Evolutionary conservation across 2,329 filamentous ascomycete species (phyloP).

Genomic region (Aspergillus sp.): DNA sequence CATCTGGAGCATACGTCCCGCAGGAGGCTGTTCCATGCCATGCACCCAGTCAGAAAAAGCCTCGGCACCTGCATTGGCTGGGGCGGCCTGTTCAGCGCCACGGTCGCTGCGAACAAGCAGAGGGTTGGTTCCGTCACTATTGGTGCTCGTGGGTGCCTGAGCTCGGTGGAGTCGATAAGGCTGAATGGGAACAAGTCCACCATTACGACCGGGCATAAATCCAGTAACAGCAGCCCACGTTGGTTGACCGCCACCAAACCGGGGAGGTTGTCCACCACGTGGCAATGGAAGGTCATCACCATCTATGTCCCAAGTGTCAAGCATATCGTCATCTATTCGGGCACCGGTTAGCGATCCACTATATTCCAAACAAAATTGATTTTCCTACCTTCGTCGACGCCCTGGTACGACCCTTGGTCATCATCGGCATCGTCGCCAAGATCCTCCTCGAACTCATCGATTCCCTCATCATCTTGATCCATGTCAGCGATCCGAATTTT

Average conservation of each 20-base stretch:
- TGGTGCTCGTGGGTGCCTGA: conserved; percentile 46
- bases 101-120: conserved; percentile 61
- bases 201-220: conserved; percentile 47
- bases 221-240: conserved; percentile 59
- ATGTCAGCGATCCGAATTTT: conserved; percentile 12
- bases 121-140: conserved; percentile 81
- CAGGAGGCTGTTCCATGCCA: conserved; percentile 42
- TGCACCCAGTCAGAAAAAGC: conserved; percentile 49
- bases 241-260: conserved; percentile 52
- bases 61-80: conserved; percentile 30
- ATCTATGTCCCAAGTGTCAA: conserved; percentile 46
- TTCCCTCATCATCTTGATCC: conserved; percentile 52
- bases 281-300: conserved; percentile 45
- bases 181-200: conserved; percentile 32
- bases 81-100: conserved; percentile 22
- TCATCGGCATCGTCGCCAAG: conserved; percentile 39
- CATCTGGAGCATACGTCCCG: conserved; percentile 38
- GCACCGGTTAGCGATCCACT: conserved; percentile 23
- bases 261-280: conserved; percentile 43
- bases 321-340: conserved; percentile 29
- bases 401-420: conserved; percentile 36
- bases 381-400: conserved; percentile 26
- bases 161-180: conserved; percentile 40
- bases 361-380: not conserved
- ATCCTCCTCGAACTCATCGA: conserved; percentile 41